Evolutionary conservation across 2,329 filamentous ascomycete genomes (phyloP).

Genomic region (Phoma sp.): DNA sequence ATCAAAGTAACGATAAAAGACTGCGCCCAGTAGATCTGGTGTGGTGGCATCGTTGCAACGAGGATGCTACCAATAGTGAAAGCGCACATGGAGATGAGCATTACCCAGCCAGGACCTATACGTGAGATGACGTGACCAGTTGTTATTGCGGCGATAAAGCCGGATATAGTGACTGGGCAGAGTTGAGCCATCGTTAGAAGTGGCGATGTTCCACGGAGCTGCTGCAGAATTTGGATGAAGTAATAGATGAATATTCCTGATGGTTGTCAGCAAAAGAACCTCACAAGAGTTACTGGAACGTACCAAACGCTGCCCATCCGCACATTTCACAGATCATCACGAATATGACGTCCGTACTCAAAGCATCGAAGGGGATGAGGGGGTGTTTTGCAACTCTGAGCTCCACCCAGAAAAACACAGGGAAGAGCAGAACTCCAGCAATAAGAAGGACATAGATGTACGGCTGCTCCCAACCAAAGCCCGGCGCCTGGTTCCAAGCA

Average conservation of each 20-base stretch:
- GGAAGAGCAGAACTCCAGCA: conserved; percentile 62
- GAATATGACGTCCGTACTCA: conserved; percentile 60
- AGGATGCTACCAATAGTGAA: conserved; percentile 49
- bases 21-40: conserved; percentile 55
- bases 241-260: conserved; percentile 44
- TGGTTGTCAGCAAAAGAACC: neutral
- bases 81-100: conserved; percentile 41
- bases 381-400: conserved; percentile 56
- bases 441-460: conserved; percentile 67
- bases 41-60: conserved; percentile 49
- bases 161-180: conserved; percentile 37
- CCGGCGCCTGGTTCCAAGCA: conserved; percentile 70
- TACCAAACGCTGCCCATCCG: conserved; percentile 48
- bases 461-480: conserved; percentile 64
- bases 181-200: conserved; percentile 38
- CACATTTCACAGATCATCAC: conserved; percentile 63
- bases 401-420: conserved; percentile 64
- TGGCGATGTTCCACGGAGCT: conserved; percentile 32
- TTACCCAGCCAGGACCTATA: conserved; percentile 39
- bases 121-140: conserved; percentile 43
- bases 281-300: neutral
- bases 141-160: conserved; percentile 40
- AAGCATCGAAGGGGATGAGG: conserved; percentile 64
- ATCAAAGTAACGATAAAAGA: conserved; percentile 43
- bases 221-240: conserved; percentile 38